Evolutionary conservation across 2,329 filamentous ascomycete species (phyloP).

Genomic region (Aspergillus fumigatus): DNA sequence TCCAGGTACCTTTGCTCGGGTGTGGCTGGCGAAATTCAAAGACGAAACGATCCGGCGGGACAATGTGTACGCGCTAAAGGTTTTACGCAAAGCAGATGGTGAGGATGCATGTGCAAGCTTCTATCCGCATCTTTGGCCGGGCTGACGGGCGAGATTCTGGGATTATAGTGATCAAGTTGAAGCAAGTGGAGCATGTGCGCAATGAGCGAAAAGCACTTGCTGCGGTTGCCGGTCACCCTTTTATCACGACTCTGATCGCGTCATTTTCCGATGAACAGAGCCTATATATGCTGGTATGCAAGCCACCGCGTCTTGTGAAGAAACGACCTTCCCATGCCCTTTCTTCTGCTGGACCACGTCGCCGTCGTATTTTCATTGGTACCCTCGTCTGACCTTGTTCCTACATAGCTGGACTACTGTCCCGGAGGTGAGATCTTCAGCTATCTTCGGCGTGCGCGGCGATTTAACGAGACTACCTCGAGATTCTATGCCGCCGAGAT

Average conservation of each 20-base stretch:
- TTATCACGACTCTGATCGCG: slow-evolving; percentile 61
- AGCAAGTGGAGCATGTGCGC: slow-evolving; percentile 65
- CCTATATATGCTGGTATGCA: slow-evolving; percentile 49
- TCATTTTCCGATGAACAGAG: slow-evolving; percentile 61
- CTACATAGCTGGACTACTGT: slow-evolving; percentile 57
- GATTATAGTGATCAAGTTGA: slow-evolving; percentile 51
- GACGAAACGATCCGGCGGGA: slow-evolving; percentile 30
- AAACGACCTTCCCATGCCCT: not conserved
- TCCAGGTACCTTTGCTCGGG: slow-evolving; percentile 49
- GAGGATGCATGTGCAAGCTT: slow-evolving; percentile 8
- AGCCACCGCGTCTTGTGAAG: not conserved
- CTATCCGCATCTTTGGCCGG: slow-evolving; percentile 1
- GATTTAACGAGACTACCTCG: slow-evolving; percentile 60
- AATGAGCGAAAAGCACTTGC: slow-evolving; percentile 62
- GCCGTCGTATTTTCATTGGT: not conserved
- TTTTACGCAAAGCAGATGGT: slow-evolving; percentile 49
- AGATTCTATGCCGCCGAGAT: slow-evolving; percentile 65
- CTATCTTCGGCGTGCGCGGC: slow-evolving; percentile 57
- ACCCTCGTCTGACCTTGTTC: slow-evolving; percentile 15
- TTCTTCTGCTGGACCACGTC: not conserved
- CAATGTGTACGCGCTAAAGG: slow-evolving; percentile 47
- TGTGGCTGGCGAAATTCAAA: slow-evolving; percentile 45
- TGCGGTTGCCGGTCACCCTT: slow-evolving; percentile 60
- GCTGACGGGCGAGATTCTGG: slow-evolving; percentile 8
- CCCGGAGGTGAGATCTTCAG: slow-evolving; percentile 65